Percentiles rank a stretch among this genome's conserved stretches.
Conservation (phyloP, 164 flowering plant species). For the Stephania japonica region DNA sequence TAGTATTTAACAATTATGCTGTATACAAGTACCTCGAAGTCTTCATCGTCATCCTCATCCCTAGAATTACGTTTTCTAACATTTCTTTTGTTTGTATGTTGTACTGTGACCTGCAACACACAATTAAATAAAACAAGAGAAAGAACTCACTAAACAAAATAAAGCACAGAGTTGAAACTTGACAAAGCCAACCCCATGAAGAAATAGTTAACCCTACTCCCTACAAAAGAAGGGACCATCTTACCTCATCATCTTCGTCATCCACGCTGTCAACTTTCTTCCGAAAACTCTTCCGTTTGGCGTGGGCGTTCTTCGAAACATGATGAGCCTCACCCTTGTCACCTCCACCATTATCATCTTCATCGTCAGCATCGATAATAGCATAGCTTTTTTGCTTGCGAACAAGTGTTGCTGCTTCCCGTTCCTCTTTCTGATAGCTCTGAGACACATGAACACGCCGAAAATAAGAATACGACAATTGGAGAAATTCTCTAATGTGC, state of each 20-base stretch:
- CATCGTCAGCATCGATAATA: constrained; percentile 77
- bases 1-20: background rate
- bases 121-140: constrained; percentile 27
- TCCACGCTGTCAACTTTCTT: constrained; percentile 56
- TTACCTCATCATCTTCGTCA: constrained; percentile 71
- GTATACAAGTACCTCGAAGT: constrained; percentile 50
- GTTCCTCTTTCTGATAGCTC: constrained; percentile 74
- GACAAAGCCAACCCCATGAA: constrained; percentile 16
- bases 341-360: constrained; percentile 65
- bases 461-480: background rate
- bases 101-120: constrained; percentile 35
- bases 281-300: constrained; percentile 54
- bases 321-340: constrained; percentile 18
- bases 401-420: constrained; percentile 75
- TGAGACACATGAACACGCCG: constrained; percentile 19
- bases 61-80: constrained; percentile 38
- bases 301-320: constrained; percentile 29
- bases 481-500: background rate
- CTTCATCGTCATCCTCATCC: constrained; percentile 30
- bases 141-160: constrained; percentile 12
- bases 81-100: constrained; percentile 33
- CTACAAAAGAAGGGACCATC: constrained; percentile 16
- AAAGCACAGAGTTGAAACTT: background rate
- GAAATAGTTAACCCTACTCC: constrained; percentile 18
- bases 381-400: constrained; percentile 65